Evolutionary conservation across 768 basidiomycete genomes (phyloP).

Genomic region (Tephrocybe sp.): DNA sequence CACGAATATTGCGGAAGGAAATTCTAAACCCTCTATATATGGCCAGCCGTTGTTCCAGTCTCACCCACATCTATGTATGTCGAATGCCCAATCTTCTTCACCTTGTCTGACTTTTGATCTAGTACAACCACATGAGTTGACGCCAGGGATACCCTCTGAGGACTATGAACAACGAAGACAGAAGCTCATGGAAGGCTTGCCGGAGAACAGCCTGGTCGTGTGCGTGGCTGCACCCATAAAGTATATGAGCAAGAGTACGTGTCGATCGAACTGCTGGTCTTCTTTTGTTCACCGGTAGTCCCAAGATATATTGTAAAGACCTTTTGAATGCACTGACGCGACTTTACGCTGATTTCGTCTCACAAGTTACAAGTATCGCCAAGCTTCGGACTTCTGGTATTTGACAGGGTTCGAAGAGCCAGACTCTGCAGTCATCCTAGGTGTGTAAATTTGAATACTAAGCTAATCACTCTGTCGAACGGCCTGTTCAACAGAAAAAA

Average conservation of each 20-base stretch:
- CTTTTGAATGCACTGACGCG: neutral
- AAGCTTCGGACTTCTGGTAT: conserved; percentile 93
- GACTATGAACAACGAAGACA: conserved; percentile 79
- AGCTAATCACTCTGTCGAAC: too few species aligned
- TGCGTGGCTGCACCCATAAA: conserved; percentile 78
- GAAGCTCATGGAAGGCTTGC: conserved; percentile 72
- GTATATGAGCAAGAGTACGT: conserved; percentile 82
- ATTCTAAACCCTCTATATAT: conserved; percentile 70
- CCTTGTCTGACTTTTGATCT: neutral
- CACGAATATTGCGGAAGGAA: conserved; percentile 22
- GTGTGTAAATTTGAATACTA: too few species aligned
- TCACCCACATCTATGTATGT: conserved; percentile 79
- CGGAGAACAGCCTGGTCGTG: conserved; percentile 72
- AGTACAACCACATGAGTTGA: conserved; percentile 70
- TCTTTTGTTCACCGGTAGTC: conserved; percentile 9
- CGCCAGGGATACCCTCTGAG: conserved; percentile 72
- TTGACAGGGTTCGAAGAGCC: conserved; percentile 96
- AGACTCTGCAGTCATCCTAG: conserved; percentile 83
- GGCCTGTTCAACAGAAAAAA: conserved; percentile 68
- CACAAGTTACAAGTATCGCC: conserved; percentile 90
- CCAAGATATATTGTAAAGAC: conserved; percentile 74
- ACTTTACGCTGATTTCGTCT: neutral
- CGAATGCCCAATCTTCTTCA: neutral
- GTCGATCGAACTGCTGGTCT: conserved; percentile 7
- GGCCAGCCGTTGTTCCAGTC: conserved; percentile 80